These are phyloP conservation scores for Plectosphaerella plurivora DNA, from an alignment of 2,329 filamentous ascomycete genomes.

Conservation along the genomic window DNA sequence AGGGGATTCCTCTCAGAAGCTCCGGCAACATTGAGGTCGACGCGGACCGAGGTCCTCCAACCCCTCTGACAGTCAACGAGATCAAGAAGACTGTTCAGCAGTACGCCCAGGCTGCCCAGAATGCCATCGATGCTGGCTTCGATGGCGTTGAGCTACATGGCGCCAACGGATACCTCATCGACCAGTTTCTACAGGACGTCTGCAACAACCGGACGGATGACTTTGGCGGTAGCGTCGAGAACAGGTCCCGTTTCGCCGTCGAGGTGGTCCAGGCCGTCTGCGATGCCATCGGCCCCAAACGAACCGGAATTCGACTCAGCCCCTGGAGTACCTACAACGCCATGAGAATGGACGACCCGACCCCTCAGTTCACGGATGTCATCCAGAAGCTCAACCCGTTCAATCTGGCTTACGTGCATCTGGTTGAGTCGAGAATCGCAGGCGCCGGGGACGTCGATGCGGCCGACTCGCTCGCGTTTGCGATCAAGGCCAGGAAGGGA, in stretches of 20 bases:
- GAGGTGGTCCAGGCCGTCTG: conserved; percentile 39
- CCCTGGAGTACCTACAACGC: conserved; percentile 59
- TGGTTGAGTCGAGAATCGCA: conserved; percentile 53
- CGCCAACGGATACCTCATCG: conserved; percentile 57
- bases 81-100: conserved; percentile 57
- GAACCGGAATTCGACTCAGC: conserved; percentile 51
- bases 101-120: conserved; percentile 47
- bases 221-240: conserved; percentile 51
- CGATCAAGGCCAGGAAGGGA: conserved; percentile 24
- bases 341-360: conserved; percentile 59
- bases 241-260: conserved; percentile 44
- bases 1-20: conserved; percentile 18
- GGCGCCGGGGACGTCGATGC: conserved; percentile 34
- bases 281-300: conserved; percentile 42
- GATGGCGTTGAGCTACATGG: conserved; percentile 63
- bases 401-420: conserved; percentile 56
- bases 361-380: conserved; percentile 59
- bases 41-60: conserved; percentile 61
- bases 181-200: conserved; percentile 52
- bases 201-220: conserved; percentile 44
- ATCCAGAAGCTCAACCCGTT: conserved; percentile 44
- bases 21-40: conserved; percentile 29
- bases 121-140: conserved; percentile 59
- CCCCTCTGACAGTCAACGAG: conserved; percentile 62
- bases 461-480: conserved; percentile 26